These are phyloP conservation scores for Colletotrichum cuscutae DNA, from an alignment of 2,329 filamentous ascomycete genomes.

Conservation along the genomic window DNA sequence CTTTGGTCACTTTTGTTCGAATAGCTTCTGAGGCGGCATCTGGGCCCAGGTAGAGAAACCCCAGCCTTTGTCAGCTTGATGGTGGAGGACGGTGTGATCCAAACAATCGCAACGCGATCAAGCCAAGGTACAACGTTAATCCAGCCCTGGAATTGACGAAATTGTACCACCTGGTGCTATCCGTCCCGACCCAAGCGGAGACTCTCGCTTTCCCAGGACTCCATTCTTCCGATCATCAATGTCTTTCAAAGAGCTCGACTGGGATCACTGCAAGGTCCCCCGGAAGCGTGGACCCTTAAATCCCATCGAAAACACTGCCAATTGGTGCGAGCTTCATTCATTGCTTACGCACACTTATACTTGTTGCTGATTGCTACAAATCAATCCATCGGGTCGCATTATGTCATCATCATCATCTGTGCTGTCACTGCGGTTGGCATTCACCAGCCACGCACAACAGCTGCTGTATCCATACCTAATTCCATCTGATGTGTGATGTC, in stretches of 20 bases:
- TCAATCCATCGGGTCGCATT: neutral
- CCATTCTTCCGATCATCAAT: neutral
- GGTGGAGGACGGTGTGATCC: too few relatives aligned
- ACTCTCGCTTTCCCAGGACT: neutral
- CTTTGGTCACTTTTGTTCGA: too few relatives aligned
- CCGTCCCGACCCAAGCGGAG: neutral
- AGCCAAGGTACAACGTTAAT: too few relatives aligned
- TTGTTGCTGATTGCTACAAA: neutral
- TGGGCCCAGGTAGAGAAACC: too few relatives aligned
- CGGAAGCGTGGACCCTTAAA: conserved; percentile 19
- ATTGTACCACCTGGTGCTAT: neutral
- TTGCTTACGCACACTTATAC: neutral
- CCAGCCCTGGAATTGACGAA: neutral
- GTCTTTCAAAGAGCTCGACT: neutral
- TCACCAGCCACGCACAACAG: neutral
- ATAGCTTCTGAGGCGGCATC: too few relatives aligned
- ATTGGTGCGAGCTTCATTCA: neutral
- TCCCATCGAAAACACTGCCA: neutral
- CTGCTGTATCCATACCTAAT: neutral
- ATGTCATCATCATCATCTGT: conserved; percentile 22
- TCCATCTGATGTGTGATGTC: conserved; percentile 3
- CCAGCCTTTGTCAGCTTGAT: too few relatives aligned
- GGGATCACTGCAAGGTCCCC: conserved; percentile 23
- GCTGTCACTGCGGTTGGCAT: neutral
- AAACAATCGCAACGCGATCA: too few relatives aligned